A percentile compares a stretch with the other conserved stretches of the same genome.
These are phyloP conservation scores for Polygonum aviculare DNA, from an alignment of 148 eudicot species.

Conservation along the genomic window DNA sequence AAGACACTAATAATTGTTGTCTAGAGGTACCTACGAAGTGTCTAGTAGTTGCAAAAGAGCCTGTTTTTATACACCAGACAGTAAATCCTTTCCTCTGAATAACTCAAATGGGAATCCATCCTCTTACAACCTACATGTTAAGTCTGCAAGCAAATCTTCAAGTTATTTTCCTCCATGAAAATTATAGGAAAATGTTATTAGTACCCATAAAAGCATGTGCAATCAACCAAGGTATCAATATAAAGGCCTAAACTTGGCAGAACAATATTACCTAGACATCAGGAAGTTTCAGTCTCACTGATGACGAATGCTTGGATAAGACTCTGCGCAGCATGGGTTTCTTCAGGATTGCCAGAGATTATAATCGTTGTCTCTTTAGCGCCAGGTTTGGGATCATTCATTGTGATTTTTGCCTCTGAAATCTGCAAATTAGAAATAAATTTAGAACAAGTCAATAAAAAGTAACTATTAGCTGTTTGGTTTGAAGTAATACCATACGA, in stretches of 20 bases:
- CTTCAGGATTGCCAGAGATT: slow-evolving; percentile 93
- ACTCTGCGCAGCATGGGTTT: slow-evolving; percentile 89
- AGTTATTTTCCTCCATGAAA: not conserved
- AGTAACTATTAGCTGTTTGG: not conserved
- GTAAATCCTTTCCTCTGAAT: not conserved
- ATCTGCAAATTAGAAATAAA: slow-evolving; percentile 34
- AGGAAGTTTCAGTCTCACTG: slow-evolving; percentile 52
- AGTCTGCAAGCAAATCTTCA: not conserved
- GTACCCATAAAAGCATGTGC: not conserved
- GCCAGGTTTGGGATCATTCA: slow-evolving; percentile 72
- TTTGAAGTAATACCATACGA: slow-evolving; percentile 48
- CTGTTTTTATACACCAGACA: not conserved
- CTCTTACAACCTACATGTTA: not conserved
- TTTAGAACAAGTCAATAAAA: not conserved
- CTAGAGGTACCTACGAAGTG: not conserved
- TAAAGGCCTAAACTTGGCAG: not conserved
- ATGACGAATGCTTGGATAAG: slow-evolving; percentile 93
- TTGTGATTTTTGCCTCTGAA: slow-evolving; percentile 72
- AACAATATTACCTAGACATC: slow-evolving; percentile 14
- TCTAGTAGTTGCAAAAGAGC: not conserved
- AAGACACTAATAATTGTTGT: not conserved
- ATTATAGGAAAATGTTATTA: not conserved
- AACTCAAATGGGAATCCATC: not conserved
- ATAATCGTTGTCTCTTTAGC: slow-evolving; percentile 66
- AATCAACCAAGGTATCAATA: not conserved